Evolutionary conservation across 495 filamentous ascomycete species (phyloP).

Genomic region (Tuber calosporum): DNA sequence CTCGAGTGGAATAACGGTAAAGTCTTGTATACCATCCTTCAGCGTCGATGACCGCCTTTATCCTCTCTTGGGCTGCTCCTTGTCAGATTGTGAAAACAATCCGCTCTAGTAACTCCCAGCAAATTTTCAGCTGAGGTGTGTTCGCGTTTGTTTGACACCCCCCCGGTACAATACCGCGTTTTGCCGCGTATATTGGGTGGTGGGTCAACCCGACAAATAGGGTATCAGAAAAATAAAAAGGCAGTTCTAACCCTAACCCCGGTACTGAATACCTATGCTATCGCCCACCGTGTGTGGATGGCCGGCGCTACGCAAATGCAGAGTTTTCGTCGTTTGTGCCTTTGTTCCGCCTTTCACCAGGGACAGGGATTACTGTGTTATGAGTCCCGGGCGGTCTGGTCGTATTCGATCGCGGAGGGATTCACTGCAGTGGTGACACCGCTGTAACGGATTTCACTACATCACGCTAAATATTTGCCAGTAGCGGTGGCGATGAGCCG

Average conservation of each 20-base stretch:
- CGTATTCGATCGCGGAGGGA: not conserved
- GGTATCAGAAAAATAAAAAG: not conserved
- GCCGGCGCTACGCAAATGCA: not conserved
- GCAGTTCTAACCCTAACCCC: not conserved
- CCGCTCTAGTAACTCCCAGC: too few relatives aligned
- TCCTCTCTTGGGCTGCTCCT: too few relatives aligned
- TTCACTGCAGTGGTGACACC: too few relatives aligned
- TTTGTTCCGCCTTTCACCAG: not conserved
- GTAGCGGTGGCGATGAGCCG: not conserved
- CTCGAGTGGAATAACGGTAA: too few relatives aligned
- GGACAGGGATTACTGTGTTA: not conserved
- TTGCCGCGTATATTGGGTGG: not conserved
- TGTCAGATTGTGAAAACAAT: too few relatives aligned
- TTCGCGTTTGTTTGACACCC: too few relatives aligned
- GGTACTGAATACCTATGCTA: not conserved
- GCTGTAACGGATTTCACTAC: not conserved
- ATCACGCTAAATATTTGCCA: not conserved
- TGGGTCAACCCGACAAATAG: too few relatives aligned
- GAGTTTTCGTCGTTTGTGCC: not conserved
- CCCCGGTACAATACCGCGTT: not conserved
- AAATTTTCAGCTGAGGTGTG: too few relatives aligned
- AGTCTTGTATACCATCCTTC: too few relatives aligned
- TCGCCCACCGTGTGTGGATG: not conserved
- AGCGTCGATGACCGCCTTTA: too few relatives aligned
- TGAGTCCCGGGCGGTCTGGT: not conserved